Percentiles rank a stretch among this genome's conserved stretches.
Conservation (phyloP, 176 grass and related monocot species). For the Poa pratensis region DNA sequence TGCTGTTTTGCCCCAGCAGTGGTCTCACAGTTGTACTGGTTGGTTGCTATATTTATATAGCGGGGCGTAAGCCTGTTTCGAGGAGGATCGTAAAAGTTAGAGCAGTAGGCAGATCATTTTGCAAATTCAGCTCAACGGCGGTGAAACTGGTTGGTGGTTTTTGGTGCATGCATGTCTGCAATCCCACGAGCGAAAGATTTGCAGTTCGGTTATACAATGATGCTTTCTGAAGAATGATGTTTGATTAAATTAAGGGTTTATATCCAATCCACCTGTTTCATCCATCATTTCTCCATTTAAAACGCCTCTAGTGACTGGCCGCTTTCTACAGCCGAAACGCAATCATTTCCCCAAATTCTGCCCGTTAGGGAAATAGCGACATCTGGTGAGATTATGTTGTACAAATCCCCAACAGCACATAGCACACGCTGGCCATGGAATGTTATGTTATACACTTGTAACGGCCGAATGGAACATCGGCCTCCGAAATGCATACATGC, state of each 20-base stretch:
- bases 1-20: too few species aligned
- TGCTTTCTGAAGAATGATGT: neutral
- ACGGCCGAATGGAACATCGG: neutral
- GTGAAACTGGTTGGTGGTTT: neutral
- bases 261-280: too few species aligned
- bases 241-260: neutral
- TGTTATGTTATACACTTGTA: slow-evolving; percentile 23
- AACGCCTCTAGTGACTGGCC: neutral
- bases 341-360: slow-evolving; percentile 33
- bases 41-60: too few species aligned
- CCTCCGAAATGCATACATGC: neutral
- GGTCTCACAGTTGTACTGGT: too few species aligned
- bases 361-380: slow-evolving; percentile 13
- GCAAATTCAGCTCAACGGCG: neutral
- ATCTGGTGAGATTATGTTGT: slow-evolving; percentile 17
- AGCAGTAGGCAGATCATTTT: neutral
- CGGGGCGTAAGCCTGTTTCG: too few species aligned
- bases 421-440: slow-evolving; percentile 25
- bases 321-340: slow-evolving; percentile 32
- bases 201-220: neutral
- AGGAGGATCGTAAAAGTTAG: neutral
- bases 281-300: too few species aligned
- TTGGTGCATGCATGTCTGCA: neutral
- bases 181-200: neutral
- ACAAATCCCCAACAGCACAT: slow-evolving; percentile 15